phyloP scores from a whole-genome alignment of 495 filamentous ascomycete species.

The Xylaria telfairii region DNA sequence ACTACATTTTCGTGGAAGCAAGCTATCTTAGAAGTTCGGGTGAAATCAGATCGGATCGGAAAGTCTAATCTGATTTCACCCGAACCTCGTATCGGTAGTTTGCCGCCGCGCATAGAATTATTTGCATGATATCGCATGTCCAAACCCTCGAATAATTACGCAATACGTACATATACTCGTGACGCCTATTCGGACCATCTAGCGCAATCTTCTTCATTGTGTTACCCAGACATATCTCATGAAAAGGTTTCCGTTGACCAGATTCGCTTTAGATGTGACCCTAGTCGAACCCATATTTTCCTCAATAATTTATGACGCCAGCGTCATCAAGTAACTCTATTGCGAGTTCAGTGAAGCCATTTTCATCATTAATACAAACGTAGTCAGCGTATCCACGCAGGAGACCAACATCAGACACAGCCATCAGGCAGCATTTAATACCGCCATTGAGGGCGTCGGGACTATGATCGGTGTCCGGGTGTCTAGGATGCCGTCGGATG shows the following conservation, averaged over 20 bases:
- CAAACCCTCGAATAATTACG: no score
- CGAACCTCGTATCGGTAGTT: no score
- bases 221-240: not conserved
- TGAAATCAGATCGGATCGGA: no score
- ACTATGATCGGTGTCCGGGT: no score
- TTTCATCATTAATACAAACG: not conserved
- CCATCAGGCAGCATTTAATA: not conserved
- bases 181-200: no score
- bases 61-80: no score
- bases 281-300: constrained; percentile 3
- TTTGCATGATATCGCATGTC: no score
- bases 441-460: not conserved
- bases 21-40: no score
- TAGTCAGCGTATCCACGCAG: not conserved
- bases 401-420: not conserved
- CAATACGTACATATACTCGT: no score
- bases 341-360: not conserved
- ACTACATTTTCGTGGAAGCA: no score
- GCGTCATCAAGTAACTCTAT: not conserved
- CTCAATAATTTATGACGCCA: not conserved
- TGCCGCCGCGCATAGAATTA: no score
- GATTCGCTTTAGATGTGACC: not conserved
- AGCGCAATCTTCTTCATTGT: constrained; percentile 19
- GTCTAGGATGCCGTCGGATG: not conserved
- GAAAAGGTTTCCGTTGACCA: not conserved